A percentile compares a stretch with the other conserved stretches of the same genome.
These are phyloP conservation scores for Galeopsis tetrahit DNA, from an alignment of 257 asterid species.

Conservation along the genomic window DNA sequence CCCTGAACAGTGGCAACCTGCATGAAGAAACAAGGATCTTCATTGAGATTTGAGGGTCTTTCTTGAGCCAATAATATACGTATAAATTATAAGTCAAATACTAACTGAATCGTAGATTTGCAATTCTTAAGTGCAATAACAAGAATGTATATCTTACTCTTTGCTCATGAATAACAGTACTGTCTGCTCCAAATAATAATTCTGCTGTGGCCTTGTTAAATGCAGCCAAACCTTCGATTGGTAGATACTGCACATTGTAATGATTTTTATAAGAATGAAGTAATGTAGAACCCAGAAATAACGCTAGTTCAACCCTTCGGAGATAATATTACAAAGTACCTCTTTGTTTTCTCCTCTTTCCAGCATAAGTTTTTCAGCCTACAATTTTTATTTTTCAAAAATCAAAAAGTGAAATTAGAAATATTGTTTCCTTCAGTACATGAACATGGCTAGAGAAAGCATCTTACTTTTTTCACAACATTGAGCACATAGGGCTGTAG, in stretches of 20 bases:
- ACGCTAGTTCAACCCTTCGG: conserved; percentile 14
- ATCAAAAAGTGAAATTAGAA: background rate
- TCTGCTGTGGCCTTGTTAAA: conserved; percentile 95
- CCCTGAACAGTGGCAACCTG: conserved; percentile 98
- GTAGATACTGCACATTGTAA: conserved; percentile 74
- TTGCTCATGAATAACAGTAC: conserved; percentile 72
- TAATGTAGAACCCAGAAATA: conserved; percentile 29
- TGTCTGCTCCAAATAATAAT: conserved; percentile 81
- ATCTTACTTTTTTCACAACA: conserved; percentile 86
- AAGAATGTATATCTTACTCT: conserved; percentile 55
- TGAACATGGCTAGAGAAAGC: conserved; percentile 27
- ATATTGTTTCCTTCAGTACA: background rate
- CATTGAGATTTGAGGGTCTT: conserved; percentile 7
- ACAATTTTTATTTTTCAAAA: conserved; percentile 6
- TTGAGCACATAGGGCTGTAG: conserved; percentile 97
- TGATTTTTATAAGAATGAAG: conserved; percentile 33
- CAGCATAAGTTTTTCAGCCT: conserved; percentile 94
- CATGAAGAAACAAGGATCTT: conserved; percentile 23
- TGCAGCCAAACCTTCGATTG: conserved; percentile 97
- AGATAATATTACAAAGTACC: conserved; percentile 49
- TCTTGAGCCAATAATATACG: conserved; percentile 22
- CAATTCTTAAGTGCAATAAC: conserved; percentile 24
- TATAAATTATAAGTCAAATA: conserved; percentile 5
- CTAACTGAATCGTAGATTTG: conserved; percentile 23
- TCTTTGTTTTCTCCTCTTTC: conserved; percentile 92